phyloP scores from a whole-genome alignment of 139 green algal genomes.

The Coelastrella sp. region DNA sequence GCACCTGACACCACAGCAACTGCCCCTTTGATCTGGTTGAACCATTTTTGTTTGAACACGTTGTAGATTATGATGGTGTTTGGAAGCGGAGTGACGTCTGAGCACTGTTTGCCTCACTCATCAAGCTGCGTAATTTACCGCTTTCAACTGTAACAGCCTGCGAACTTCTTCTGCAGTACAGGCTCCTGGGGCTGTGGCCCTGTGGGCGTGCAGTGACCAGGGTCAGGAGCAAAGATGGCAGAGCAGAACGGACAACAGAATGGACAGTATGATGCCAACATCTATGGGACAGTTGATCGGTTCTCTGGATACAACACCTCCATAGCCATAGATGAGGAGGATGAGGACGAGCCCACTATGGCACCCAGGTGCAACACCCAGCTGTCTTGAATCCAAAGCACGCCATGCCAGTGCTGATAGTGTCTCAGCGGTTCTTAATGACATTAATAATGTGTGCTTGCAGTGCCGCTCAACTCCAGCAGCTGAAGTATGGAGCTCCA shows the following conservation, averaged over 20 bases:
- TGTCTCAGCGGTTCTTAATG: not conserved
- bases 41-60: too few relatives aligned
- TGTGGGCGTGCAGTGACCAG: constrained; percentile 21
- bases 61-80: too few relatives aligned
- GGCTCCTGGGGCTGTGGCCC: constrained; percentile 2
- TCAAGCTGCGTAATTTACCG: too few relatives aligned
- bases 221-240: constrained; percentile 10
- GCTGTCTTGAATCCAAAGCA: not conserved
- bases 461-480: constrained; percentile 25
- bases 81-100: too few relatives aligned
- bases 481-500: constrained; percentile 21
- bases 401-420: not conserved
- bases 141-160: too few relatives aligned
- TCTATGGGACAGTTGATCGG: constrained; percentile 58
- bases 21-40: too few relatives aligned
- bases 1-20: too few relatives aligned
- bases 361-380: constrained; percentile 3
- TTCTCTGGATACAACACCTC: constrained; percentile 59
- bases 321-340: constrained; percentile 60
- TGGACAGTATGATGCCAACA: constrained; percentile 55
- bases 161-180: too few relatives aligned
- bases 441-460: not conserved
- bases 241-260: constrained; percentile 28
- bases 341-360: constrained; percentile 59
- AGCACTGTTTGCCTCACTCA: too few relatives aligned